Evolutionary conservation across 2,329 filamentous ascomycete genomes (phyloP).

Genomic region (Sarocladium strictum): DNA sequence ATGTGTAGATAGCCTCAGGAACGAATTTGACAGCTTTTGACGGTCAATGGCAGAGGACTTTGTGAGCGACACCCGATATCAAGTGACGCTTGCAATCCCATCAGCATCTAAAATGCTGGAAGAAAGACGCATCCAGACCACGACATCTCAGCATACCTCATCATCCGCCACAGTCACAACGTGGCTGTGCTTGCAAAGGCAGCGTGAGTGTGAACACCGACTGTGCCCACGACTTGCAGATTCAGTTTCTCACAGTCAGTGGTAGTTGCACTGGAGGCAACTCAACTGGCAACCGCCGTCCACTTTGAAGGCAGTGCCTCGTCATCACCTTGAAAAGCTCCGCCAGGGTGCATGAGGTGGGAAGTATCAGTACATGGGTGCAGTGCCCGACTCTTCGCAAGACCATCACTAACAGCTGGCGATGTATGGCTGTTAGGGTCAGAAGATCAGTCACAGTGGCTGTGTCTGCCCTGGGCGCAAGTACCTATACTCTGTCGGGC

Average conservation of each 20-base stretch:
- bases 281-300: not conserved
- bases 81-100: not conserved
- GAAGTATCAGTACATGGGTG: constrained; percentile 11
- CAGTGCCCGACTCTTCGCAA: not conserved
- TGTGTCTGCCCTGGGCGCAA: not conserved
- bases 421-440: not conserved
- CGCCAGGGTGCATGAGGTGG: not conserved
- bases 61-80: not conserved
- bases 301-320: constrained; percentile 12
- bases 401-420: not conserved
- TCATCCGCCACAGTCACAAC: constrained; percentile 4
- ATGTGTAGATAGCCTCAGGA: no score
- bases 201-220: not conserved
- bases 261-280: not conserved
- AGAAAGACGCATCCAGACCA: not conserved
- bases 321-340: constrained; percentile 11
- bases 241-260: not conserved
- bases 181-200: constrained; percentile 5
- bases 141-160: not conserved
- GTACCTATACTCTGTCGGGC: not conserved
- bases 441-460: not conserved
- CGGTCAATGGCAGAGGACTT: not conserved
- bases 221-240: not conserved
- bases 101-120: not conserved
- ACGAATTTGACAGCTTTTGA: no score